Base-by-base conservation (phyloP, 805 yeast genomes). In the Torulaspora microellipsoides region DNA sequence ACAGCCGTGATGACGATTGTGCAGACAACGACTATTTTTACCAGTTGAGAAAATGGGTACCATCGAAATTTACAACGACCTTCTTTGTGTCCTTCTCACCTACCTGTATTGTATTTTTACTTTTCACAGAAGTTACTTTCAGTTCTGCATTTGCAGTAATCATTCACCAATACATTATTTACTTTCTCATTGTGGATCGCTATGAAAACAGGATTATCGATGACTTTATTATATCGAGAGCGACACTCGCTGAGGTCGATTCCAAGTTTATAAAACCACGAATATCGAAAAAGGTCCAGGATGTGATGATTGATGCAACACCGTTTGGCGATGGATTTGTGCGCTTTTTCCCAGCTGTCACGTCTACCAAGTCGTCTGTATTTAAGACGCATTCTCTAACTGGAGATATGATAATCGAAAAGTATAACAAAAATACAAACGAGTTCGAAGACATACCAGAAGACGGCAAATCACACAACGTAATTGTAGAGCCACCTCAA, bases 41-140 rank as follows among this genome's bases (percentile, higher is more conserved):
- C 78, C 75, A 77, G 45, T 59, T 85, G 33, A 66, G 64, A 14
- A 74, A 83, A 38, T 85, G 95, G 95, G 68, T 70, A 34, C 91
- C 91, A 0, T 72, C 83, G 0, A 69, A 69, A 49, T 80, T 82
- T 57, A 71, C 71, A 27, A 66, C 83, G 5, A 64, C 68, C 37
- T 52, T 83, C 2, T 70, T 76, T 25, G 67, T 77, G 2, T 61
- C 76, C 1, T 80, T 79, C 49, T 80, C 86, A 7, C 93, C 95
- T 0, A 56, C 79, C 8, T 74, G 72, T 37, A 50, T 77, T 8
- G 41, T 71, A 2, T 62, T 75, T n/a, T 61, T 78, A 42, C 63
- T 69, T 48, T 47, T 65, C 15, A 51, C 68, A 0, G 62, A 68
- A 1, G 69, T 68, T 1, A 54, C 72, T 1, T 64, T 73, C 59